Conservation (phyloP, 1,139 yeast genomes). For the Debaryomyces sp. region DNA sequence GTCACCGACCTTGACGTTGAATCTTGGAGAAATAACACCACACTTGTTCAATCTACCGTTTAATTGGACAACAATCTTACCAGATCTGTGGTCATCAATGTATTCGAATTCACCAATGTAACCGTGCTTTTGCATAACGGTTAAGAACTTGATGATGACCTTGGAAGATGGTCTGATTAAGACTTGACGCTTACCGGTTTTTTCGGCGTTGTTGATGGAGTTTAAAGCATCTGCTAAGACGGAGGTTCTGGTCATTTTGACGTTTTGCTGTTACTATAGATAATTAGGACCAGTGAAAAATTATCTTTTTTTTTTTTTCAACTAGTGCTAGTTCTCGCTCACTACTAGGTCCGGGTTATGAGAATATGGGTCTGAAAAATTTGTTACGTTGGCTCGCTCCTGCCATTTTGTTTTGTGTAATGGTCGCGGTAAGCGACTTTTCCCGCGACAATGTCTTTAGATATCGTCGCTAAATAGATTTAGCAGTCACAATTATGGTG, state of each 20-base stretch:
- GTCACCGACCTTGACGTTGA: constrained; percentile 90
- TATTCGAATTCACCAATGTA: constrained; percentile 99
- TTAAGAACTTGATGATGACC: constrained; percentile 94
- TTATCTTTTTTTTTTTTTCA: constrained; percentile 3
- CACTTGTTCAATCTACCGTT: constrained; percentile 98
- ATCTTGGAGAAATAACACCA: constrained; percentile 98
- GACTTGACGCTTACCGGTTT: constrained; percentile 99
- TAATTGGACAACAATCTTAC: constrained; percentile 94
- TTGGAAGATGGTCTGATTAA: constrained; percentile 98
- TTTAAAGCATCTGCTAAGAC: constrained; percentile 99
- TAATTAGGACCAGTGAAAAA: constrained; percentile 1
- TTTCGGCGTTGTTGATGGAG: constrained; percentile 98
- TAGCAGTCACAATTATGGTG: constrained; percentile 6
- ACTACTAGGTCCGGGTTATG: not conserved
- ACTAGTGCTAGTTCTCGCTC: not conserved
- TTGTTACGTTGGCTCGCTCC: not conserved
- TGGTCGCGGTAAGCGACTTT: not conserved
- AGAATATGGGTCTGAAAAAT: not conserved
- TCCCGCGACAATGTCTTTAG: not conserved
- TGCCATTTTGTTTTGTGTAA: too few relatives aligned
- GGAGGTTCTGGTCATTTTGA: constrained; percentile 93
- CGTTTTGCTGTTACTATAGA: not conserved
- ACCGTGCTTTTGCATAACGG: constrained; percentile 98
- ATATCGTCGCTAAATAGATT: not conserved
- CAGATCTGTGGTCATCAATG: constrained; percentile 99